A percentile compares a stretch with the other conserved stretches of the same genome.
Conservation (phyloP, 345 rosid species). For the Eucalyptus marginata region DNA sequence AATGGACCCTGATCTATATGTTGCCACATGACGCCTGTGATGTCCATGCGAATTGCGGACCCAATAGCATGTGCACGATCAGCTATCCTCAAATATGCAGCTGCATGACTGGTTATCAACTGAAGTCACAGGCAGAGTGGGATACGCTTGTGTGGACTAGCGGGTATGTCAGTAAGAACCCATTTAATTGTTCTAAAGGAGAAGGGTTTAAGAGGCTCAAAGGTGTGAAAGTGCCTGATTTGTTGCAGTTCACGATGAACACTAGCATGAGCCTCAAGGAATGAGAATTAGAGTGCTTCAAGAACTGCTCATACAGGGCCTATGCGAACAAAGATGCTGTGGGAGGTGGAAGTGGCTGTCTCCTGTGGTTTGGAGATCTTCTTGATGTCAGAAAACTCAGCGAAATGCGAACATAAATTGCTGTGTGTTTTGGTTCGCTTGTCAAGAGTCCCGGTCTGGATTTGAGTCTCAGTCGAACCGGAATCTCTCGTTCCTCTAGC, state of each 20-base stretch:
- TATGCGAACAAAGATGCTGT: not conserved
- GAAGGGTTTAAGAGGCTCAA: not conserved
- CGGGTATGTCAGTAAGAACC: not conserved
- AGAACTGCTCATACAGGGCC: not conserved
- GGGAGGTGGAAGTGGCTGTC: not conserved
- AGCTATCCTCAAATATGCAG: not conserved
- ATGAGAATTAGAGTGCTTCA: not conserved
- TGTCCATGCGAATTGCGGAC: not conserved
- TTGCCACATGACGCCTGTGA: not conserved
- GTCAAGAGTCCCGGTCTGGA: no score
- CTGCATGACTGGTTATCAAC: constrained; percentile 7
- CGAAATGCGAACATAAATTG: not conserved
- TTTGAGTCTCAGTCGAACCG: no score
- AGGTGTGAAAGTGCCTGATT: constrained; percentile 1
- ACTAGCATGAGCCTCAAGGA: not conserved
- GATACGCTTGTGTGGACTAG: not conserved
- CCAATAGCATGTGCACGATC: not conserved
- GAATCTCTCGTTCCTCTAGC: no score
- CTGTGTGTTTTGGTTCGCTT: no score
- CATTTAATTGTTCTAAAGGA: not conserved
- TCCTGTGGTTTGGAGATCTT: not conserved
- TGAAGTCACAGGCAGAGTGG: not conserved
- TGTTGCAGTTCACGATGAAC: not conserved
- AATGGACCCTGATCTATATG: not conserved
- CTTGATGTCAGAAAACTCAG: not conserved